A percentile compares a stretch with the other conserved stretches of the same genome.
phyloP scores from a whole-genome alignment of 345 rosid genomes.

The Populus pruinosa region DNA sequence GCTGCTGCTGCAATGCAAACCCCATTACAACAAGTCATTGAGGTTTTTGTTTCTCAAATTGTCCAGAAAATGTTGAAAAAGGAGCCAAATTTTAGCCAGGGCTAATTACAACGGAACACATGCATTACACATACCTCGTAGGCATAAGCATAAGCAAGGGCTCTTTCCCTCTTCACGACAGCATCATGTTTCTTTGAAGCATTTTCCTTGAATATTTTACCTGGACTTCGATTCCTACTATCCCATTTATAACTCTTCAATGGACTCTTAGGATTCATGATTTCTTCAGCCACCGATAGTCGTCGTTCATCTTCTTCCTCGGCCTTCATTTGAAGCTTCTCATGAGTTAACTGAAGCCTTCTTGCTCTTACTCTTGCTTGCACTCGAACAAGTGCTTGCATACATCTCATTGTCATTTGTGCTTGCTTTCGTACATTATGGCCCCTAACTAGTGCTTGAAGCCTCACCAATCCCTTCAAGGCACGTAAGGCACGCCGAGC shows the following conservation, averaged over 20 bases:
- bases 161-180: constrained; percentile 70
- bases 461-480: constrained; percentile 83
- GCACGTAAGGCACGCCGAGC: constrained; percentile 94
- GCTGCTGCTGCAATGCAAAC: constrained; percentile 16
- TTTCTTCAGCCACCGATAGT: not conserved
- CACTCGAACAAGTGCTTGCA: constrained; percentile 94
- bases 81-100: not conserved
- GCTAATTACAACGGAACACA: not conserved
- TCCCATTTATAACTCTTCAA: constrained; percentile 39
- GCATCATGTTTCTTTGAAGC: constrained; percentile 51
- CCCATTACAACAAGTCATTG: no score
- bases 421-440: constrained; percentile 94
- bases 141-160: constrained; percentile 91
- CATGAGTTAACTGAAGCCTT: constrained; percentile 58
- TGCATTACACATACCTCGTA: constrained; percentile 53
- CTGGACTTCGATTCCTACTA: constrained; percentile 39
- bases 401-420: constrained; percentile 93
- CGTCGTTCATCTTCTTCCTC: constrained; percentile 27
- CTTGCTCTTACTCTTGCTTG: constrained; percentile 88
- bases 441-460: constrained; percentile 93
- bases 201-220: constrained; percentile 33
- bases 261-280: constrained; percentile 21
- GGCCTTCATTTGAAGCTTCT: constrained; percentile 35
- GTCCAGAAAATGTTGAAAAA: not conserved
- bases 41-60: not conserved